Base-by-base conservation (phyloP, 441 rosid species). In the Eutrema salsugineum region DNA sequence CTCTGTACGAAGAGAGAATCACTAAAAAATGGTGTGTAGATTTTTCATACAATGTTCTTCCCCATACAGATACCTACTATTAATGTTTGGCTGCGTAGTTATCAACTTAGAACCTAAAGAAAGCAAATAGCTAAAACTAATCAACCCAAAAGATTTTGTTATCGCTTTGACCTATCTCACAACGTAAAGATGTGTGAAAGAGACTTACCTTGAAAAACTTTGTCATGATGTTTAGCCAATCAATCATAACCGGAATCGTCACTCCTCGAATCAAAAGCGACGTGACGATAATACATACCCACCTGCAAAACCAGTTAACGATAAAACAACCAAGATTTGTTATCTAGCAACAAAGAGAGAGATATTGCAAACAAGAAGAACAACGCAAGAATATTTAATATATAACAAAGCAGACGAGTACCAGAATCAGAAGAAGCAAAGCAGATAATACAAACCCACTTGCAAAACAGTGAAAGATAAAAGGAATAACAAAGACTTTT, bases 271-370 rank as follows among this genome's bases (percentile, higher is more conserved):
- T 61, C 54, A 71, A 50, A 6, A 71, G 46, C 6, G 68, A 71
- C 4, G 54, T 14, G 6, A 71, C 62, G 0, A 71, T 71, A 27
- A 71, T 61, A 61, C 51, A 71, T 24, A 71, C 61, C 75, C 75
- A 71, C 68, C 68, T 70, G 22, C 2, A 24, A 53, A 22, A 48
- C 39, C 19, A 63, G 0, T 33, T 40, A 62, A 15, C 43, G 1
- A 42, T 8, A 12, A 19, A 1, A 16, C 8, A 19, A 22, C 20
- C 12, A 20, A 57, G 32, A 51, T 24, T 24, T 51, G 17, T 51
- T 51, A 0, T 43, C 4, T 27, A 6, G 11, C 49, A 16, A 15
- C 22, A 11, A 3, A 9, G 39, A 36, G 42, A 22, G 24, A 22
- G n/a, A n/a, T n/a, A n/a, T n/a, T n/a, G 1, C 24, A 22, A 22